A percentile compares a stretch with the other conserved stretches of the same genome.
phyloP scores from a whole-genome alignment of 164 flowering plant genomes.

The Paratinospora sagittata region DNA sequence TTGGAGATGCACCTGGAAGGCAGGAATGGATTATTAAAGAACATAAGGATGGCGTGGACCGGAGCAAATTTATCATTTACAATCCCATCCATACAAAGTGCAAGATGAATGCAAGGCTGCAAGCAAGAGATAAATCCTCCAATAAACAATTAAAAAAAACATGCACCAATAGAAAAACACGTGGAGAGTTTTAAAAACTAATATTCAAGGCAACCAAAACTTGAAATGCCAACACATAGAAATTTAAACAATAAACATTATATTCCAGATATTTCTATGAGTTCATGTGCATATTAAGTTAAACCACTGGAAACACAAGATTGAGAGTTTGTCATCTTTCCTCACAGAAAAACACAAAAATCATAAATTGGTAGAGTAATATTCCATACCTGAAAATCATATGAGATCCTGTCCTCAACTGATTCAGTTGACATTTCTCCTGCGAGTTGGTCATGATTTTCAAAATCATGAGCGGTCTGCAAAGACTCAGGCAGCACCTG shows the following conservation, averaged over 20 bases:
- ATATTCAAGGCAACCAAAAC: neutral
- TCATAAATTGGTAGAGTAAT: neutral
- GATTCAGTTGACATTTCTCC: slow-evolving; percentile 7
- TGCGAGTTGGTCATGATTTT: slow-evolving; percentile 5
- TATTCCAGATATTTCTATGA: neutral
- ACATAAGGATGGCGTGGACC: neutral
- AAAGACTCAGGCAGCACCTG: slow-evolving; percentile 15
- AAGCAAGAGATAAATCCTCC: neutral
- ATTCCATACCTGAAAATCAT: slow-evolving; percentile 20
- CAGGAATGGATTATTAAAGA: neutral
- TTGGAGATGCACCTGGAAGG: neutral
- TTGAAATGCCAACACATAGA: neutral
- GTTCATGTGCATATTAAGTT: neutral
- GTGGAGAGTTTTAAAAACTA: neutral
- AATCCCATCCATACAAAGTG: no score
- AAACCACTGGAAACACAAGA: neutral
- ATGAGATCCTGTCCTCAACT: slow-evolving; percentile 3
- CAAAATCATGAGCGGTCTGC: slow-evolving; percentile 4
- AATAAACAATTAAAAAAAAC: neutral
- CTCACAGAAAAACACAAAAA: neutral
- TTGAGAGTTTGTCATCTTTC: neutral
- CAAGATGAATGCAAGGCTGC: neutral
- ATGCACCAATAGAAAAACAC: neutral
- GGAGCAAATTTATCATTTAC: neutral
- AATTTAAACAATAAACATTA: neutral